Evolutionary conservation across 306 rosid species (phyloP), one percentile per base, ranked within the genome.

Genomic region (Albizia julibrissin): DNA sequence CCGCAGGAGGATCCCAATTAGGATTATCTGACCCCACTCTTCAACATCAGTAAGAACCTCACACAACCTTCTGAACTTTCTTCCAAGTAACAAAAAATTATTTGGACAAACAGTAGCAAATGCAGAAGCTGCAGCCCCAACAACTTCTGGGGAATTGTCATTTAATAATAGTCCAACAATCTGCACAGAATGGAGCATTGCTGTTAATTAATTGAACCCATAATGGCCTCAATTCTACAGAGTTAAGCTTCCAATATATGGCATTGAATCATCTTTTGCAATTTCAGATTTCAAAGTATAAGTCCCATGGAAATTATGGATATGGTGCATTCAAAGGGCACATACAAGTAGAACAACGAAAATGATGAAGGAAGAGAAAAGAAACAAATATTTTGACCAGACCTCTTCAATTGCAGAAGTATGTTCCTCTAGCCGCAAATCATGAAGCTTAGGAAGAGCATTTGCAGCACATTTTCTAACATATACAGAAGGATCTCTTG

Each of bases 41-140:
- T 93, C 99, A 68, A 93, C 97, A 59, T 96, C 99, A 31, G 97
- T 98, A 83, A 96, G 94, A 85, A 93, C 84, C 89, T 90, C 97
- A 74, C 99, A 93, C 76, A 96, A 85, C 81, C 91, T 89, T 81
- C 29, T 86, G 86, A 90, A 92, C 79, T 90, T 88, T 86, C 85
- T 88, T 81, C 94, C 98, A 42, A 93, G 83, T 87, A 93, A 81
- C 27, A 88, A 84, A 88, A 93, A 88, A 85, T 92, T 92, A 85
- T 85, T 92, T 0, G 98, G 98, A 87, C 99, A 96, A 85, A 93
- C 87, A 19, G 97, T 91, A 75, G 92, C 86, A 87, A 96, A 96
- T 50, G 98, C 97, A 83, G 98, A 93, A 56, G 98, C 96, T 49
- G 99, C 99, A 71, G 98, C 98, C 79, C 99, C 99, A 88, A 96